Evolutionary conservation across 768 basidiomycete species (phyloP).

Genomic region (Arthromyces matolae): DNA sequence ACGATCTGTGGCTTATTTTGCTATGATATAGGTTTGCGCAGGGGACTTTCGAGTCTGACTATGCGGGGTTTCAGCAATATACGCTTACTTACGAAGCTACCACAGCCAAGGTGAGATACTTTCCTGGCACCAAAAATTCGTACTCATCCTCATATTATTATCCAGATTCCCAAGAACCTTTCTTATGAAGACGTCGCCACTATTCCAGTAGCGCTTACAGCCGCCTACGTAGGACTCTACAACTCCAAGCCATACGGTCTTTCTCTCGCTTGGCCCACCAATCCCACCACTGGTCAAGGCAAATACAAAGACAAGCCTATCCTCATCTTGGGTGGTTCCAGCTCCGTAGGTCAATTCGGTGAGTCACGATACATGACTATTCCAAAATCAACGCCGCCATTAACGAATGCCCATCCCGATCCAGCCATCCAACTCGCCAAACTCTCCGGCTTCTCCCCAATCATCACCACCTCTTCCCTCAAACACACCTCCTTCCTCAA

Average conservation of each 20-base stretch:
- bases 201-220: constrained; percentile 35
- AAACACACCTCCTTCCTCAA: constrained; percentile 29
- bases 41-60: constrained; percentile 34
- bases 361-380: not conserved
- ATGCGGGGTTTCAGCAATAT: constrained; percentile 44
- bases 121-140: not conserved
- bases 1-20: not conserved
- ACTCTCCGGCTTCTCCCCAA: constrained; percentile 37
- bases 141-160: not conserved
- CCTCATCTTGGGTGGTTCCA: constrained; percentile 26
- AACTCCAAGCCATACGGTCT: constrained; percentile 19
- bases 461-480: constrained; percentile 37
- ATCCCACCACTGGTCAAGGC: constrained; percentile 17
- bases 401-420: not conserved
- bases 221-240: constrained; percentile 36
- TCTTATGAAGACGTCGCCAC: constrained; percentile 38
- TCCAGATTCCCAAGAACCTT: constrained; percentile 35
- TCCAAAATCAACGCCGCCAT: not conserved
- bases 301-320: constrained; percentile 30
- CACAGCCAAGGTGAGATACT: constrained; percentile 40
- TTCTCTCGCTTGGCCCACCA: constrained; percentile 24
- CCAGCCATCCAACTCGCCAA: constrained; percentile 37
- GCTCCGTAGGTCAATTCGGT: constrained; percentile 28
- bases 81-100: constrained; percentile 36
- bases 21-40: constrained; percentile 39